phyloP scores from a whole-genome alignment of 2,329 filamentous ascomycete genomes.

The Madurella mycetomatis region DNA sequence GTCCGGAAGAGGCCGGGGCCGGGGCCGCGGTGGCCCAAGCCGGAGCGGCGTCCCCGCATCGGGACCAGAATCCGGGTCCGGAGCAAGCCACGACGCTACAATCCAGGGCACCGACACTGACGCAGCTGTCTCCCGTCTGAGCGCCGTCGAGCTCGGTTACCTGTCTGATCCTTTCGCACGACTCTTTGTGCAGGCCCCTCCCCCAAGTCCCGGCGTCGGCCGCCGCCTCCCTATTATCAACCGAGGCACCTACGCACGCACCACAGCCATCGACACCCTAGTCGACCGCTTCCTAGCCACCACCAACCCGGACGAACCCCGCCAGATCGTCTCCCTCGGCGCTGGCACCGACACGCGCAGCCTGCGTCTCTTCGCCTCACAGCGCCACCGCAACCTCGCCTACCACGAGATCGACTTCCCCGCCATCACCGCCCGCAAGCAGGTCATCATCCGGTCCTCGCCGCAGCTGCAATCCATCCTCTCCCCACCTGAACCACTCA shows the following conservation, averaged over 20 bases:
- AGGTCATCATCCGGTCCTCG: slow-evolving; percentile 47
- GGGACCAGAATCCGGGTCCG: slow-evolving; percentile 23
- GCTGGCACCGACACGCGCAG: slow-evolving; percentile 90
- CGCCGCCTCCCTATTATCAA: slow-evolving; percentile 89
- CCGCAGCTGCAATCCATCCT: slow-evolving; percentile 39
- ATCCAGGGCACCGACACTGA: slow-evolving; percentile 91
- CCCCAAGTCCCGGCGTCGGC: slow-evolving; percentile 34
- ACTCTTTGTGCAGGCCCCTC: slow-evolving; percentile 54
- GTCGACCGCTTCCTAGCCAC: slow-evolving; percentile 64
- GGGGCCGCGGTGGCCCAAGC: slow-evolving; percentile 33
- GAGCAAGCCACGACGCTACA: slow-evolving; percentile 58
- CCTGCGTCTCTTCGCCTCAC: slow-evolving; percentile 65
- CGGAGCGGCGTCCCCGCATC: slow-evolving; percentile 24
- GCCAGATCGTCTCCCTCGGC: slow-evolving; percentile 86
- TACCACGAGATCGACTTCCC: slow-evolving; percentile 96
- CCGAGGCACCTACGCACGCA: slow-evolving; percentile 90
- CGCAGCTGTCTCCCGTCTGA: slow-evolving; percentile 82
- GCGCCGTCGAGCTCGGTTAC: slow-evolving; percentile 82
- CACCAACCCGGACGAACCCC: slow-evolving; percentile 31
- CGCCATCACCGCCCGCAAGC: slow-evolving; percentile 64
- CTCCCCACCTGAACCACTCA: slow-evolving; percentile 26
- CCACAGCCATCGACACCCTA: slow-evolving; percentile 73
- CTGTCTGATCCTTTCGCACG: slow-evolving; percentile 74
- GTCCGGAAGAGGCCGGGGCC: slow-evolving; percentile 24
- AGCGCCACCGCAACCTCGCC: slow-evolving; percentile 43